A percentile compares a stretch with the other conserved stretches of the same genome.
These are phyloP conservation scores for Radiomyces spectabilis DNA, from an alignment of 192 early-diverging fungal genomes.

Conservation along the genomic window DNA sequence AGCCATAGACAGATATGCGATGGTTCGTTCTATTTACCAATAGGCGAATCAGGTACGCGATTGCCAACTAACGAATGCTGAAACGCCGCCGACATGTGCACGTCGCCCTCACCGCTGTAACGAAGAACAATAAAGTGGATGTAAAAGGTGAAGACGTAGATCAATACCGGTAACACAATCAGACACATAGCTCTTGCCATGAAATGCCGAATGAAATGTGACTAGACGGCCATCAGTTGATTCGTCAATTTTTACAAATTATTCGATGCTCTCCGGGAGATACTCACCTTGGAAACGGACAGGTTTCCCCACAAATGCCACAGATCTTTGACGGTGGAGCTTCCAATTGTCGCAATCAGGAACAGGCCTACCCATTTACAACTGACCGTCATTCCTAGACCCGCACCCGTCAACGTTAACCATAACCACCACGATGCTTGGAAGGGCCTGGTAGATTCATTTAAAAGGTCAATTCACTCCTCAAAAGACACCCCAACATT, in stretches of 20 bases:
- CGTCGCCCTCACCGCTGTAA: constrained; percentile 78
- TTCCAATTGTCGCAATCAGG: constrained; percentile 80
- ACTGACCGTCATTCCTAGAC: constrained; percentile 75
- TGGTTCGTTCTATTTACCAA: constrained; percentile 21
- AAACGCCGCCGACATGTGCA: constrained; percentile 94
- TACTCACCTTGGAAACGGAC: constrained; percentile 46
- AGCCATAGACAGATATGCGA: not conserved
- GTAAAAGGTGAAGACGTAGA: constrained; percentile 80
- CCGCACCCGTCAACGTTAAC: constrained; percentile 75
- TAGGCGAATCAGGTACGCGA: constrained; percentile 34
- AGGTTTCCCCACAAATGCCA: constrained; percentile 81
- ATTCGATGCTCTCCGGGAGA: too few species aligned
- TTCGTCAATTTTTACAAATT: too few species aligned
- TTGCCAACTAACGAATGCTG: constrained; percentile 86
- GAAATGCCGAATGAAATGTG: constrained; percentile 84
- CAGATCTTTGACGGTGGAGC: constrained; percentile 90
- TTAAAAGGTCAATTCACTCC: too few species aligned
- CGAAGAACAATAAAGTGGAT: constrained; percentile 86
- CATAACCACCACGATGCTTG: constrained; percentile 87
- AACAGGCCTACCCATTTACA: constrained; percentile 98
- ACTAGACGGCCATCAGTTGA: too few species aligned
- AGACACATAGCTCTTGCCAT: constrained; percentile 70
- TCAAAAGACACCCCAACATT: too few species aligned
- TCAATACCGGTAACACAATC: constrained; percentile 70
- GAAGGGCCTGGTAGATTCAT: too few species aligned